Conservation (phyloP, 306 rosid genomes). For the Lotus japonicus region DNA sequence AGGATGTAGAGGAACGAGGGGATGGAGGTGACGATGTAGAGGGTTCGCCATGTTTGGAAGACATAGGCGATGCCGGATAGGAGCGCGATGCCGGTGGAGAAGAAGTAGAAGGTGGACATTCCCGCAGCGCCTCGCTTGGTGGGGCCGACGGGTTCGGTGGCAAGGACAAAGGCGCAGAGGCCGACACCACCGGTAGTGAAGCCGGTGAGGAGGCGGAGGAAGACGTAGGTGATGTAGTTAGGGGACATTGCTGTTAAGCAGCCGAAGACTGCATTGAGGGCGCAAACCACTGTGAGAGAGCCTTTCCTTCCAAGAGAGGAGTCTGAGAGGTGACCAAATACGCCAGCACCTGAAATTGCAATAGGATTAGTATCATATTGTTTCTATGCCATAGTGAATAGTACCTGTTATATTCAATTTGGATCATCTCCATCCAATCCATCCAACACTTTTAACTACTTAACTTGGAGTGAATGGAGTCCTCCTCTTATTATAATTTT, state of each 20-base stretch:
- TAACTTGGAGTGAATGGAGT: too few relatives aligned
- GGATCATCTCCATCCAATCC: too few relatives aligned
- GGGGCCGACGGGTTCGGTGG: conserved; percentile 79
- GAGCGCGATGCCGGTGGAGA: conserved; percentile 69
- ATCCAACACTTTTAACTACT: too few relatives aligned
- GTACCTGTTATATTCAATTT: too few relatives aligned
- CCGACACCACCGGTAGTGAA: conserved; percentile 85
- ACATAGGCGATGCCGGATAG: conserved; percentile 59
- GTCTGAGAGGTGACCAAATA: conserved; percentile 87
- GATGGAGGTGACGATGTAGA: conserved; percentile 61
- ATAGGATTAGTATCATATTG: neutral
- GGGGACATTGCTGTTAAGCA: conserved; percentile 69
- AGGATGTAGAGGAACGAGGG: conserved; percentile 66
- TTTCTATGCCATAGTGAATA: neutral
- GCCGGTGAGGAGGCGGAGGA: conserved; percentile 82
- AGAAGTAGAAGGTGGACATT: conserved; percentile 94
- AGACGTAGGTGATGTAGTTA: conserved; percentile 40
- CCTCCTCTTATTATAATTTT: too few relatives aligned
- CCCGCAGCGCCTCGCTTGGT: conserved; percentile 60
- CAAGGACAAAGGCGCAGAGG: conserved; percentile 75
- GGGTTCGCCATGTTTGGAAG: conserved; percentile 65
- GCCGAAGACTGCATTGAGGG: conserved; percentile 62
- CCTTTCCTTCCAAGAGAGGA: conserved; percentile 83
- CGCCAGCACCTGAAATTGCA: conserved; percentile 70
- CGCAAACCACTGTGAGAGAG: conserved; percentile 63